These are phyloP conservation scores for Corylus americana DNA, from an alignment of 306 rosid genomes.

Conservation along the genomic window DNA sequence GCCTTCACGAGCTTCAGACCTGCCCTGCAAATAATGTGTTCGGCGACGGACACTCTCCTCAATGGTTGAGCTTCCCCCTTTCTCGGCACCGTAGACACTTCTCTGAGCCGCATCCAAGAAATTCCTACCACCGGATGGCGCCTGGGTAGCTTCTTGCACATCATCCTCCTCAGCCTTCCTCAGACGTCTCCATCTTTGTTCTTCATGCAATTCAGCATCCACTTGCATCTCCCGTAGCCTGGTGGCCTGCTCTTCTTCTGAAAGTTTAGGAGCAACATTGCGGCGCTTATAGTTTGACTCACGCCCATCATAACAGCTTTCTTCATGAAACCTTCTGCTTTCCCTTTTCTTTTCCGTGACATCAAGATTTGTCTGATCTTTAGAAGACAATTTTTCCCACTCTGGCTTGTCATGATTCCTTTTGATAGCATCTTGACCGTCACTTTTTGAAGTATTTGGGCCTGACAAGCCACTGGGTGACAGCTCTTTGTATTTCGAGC, in stretches of 20 bases:
- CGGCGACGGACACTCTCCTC: conserved; percentile 95
- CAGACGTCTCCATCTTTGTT: conserved; percentile 89
- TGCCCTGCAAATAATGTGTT: conserved; percentile 80
- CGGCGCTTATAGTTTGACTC: conserved; percentile 56
- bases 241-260: conserved; percentile 87
- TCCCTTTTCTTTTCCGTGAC: conserved; percentile 31
- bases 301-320: conserved; percentile 27
- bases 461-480: conserved; percentile 40
- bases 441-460: conserved; percentile 34
- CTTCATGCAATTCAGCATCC: conserved; percentile 94
- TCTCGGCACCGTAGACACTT: conserved; percentile 79
- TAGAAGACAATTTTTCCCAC: conserved; percentile 38
- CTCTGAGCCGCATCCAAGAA: conserved; percentile 82
- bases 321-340: conserved; percentile 38
- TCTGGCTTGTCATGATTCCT: conserved; percentile 48
- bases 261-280: conserved; percentile 61
- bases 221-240: conserved; percentile 84
- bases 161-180: conserved; percentile 85
- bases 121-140: conserved; percentile 49
- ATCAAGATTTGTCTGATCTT: conserved; percentile 36
- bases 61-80: conserved; percentile 85
- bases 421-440: conserved; percentile 30
- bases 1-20: conserved; percentile 55
- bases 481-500: conserved; percentile 38
- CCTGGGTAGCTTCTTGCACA: conserved; percentile 55